Evolutionary conservation across 2,329 filamentous ascomycete species (phyloP).

Genomic region (Fusarium irregulare): DNA sequence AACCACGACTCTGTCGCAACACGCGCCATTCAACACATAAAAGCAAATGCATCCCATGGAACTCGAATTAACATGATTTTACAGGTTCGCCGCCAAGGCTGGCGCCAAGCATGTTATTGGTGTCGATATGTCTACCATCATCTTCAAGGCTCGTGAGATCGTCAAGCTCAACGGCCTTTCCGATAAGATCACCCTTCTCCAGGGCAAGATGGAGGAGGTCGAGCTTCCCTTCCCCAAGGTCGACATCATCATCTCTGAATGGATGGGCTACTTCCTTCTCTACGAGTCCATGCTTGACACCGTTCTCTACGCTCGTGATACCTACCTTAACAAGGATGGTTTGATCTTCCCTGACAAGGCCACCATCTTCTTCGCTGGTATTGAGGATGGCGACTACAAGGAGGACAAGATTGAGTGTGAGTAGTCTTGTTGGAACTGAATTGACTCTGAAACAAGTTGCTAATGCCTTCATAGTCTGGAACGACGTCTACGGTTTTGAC

Average conservation of each 20-base stretch:
- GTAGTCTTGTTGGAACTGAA: constrained; percentile 51
- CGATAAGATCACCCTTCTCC: constrained; percentile 95
- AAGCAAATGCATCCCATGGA: background rate
- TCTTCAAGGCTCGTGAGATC: constrained; percentile 97
- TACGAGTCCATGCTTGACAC: constrained; percentile 99
- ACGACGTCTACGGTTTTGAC: constrained; percentile 98
- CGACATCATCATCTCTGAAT: constrained; percentile 99
- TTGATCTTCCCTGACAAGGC: constrained; percentile 99
- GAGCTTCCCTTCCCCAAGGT: constrained; percentile 92
- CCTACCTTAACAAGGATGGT: constrained; percentile 85
- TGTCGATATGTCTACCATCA: constrained; percentile 99
- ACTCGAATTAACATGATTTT: constrained; percentile 16
- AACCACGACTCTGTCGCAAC: constrained; percentile 1
- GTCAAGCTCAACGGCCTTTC: constrained; percentile 91
- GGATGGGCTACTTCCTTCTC: constrained; percentile 99
- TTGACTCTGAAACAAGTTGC: background rate
- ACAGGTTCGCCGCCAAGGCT: constrained; percentile 94
- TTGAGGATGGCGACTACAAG: constrained; percentile 99
- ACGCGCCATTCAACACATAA: constrained; percentile 1
- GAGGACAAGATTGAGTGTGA: constrained; percentile 99
- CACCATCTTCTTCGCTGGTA: constrained; percentile 95
- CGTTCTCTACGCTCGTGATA: constrained; percentile 94
- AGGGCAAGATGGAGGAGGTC: constrained; percentile 99
- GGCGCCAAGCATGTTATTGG: constrained; percentile 99
- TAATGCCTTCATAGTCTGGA: constrained; percentile 78